Evolutionary conservation across 148 eudicot genomes (phyloP).

Genomic region (Amaranthus palmeri): DNA sequence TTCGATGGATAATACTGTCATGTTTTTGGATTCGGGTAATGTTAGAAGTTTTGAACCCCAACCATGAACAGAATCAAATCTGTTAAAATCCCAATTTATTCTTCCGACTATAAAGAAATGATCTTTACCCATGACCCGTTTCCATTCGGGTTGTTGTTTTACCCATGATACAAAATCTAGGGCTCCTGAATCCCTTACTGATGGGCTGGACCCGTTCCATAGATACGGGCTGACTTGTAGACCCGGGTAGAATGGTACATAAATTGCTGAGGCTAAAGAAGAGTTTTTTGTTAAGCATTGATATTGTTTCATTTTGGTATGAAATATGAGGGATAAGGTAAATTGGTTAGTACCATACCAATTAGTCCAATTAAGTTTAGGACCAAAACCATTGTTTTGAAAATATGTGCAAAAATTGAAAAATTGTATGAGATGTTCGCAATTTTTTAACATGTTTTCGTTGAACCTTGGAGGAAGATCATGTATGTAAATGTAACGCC

Average conservation of each 20-base stretch:
- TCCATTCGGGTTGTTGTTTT: conserved; percentile 30
- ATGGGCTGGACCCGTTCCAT: conserved; percentile 8
- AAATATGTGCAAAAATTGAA: conserved; percentile 21
- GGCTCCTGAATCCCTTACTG: conserved; percentile 12
- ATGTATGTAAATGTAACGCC: conserved; percentile 8
- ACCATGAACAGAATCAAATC: not conserved
- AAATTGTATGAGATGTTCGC: conserved; percentile 2
- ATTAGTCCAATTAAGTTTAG: not conserved
- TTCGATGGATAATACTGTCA: conserved; percentile 27
- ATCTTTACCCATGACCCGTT: conserved; percentile 17
- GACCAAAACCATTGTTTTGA: conserved; percentile 19
- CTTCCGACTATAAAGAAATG: conserved; percentile 38
- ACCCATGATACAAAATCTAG: conserved; percentile 23
- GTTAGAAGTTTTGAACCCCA: conserved; percentile 35
- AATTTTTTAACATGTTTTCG: conserved; percentile 15
- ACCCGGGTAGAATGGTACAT: conserved; percentile 36
- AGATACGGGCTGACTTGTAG: conserved; percentile 25
- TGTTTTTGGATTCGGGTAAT: conserved; percentile 25
- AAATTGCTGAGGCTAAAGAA: conserved; percentile 29
- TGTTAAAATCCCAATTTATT: conserved; percentile 29
- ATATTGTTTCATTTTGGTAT: conserved; percentile 31
- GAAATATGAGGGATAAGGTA: conserved; percentile 29
- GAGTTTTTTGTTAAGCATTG: conserved; percentile 37
- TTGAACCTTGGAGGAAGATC: conserved; percentile 32
- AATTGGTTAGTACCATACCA: conserved; percentile 39